A percentile compares a stretch with the other conserved stretches of the same genome.
Evolutionary conservation across 1,284 basidiomycete species (phyloP).

Genomic region (Rhodotorula sp.): DNA sequence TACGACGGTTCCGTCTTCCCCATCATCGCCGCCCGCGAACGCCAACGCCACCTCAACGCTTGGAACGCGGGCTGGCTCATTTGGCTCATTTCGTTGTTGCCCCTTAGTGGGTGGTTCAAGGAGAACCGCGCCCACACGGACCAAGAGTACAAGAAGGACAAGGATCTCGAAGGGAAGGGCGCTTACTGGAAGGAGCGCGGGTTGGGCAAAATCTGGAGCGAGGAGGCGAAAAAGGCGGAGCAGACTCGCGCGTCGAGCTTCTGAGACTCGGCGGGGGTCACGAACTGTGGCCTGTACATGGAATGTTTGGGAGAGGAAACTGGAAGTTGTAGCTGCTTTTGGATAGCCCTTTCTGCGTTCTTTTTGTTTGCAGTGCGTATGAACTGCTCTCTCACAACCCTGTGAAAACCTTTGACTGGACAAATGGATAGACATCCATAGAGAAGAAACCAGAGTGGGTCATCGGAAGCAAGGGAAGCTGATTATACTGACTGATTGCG

Average conservation of each 20-base stretch:
- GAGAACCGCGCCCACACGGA: slow-evolving; percentile 20
- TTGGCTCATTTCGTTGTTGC: slow-evolving; percentile 1
- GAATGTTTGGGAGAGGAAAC: too few species aligned
- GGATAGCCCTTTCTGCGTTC: too few species aligned
- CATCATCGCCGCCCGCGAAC: slow-evolving; percentile 28
- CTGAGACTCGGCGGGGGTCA: too few species aligned
- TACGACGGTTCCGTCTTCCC: slow-evolving; percentile 41
- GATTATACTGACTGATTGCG: too few species aligned
- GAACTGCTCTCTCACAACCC: too few species aligned
- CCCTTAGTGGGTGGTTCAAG: slow-evolving; percentile 9
- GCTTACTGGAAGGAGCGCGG: not conserved
- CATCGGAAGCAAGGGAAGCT: too few species aligned
- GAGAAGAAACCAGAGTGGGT: too few species aligned
- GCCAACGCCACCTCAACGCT: not conserved
- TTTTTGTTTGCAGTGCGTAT: too few species aligned
- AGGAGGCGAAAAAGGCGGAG: not conserved
- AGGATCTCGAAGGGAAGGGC: not conserved
- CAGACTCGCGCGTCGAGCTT: not conserved
- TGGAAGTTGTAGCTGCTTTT: too few species aligned
- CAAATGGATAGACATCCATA: too few species aligned
- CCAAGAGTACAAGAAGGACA: not conserved
- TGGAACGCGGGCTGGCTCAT: not conserved
- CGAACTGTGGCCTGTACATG: too few species aligned
- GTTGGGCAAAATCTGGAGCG: not conserved
- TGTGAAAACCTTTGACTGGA: too few species aligned